A percentile compares a stretch with the other conserved stretches of the same genome.
Evolutionary conservation across 208 protist species (phyloP).

Genomic region (Hexamita inflata): DNA sequence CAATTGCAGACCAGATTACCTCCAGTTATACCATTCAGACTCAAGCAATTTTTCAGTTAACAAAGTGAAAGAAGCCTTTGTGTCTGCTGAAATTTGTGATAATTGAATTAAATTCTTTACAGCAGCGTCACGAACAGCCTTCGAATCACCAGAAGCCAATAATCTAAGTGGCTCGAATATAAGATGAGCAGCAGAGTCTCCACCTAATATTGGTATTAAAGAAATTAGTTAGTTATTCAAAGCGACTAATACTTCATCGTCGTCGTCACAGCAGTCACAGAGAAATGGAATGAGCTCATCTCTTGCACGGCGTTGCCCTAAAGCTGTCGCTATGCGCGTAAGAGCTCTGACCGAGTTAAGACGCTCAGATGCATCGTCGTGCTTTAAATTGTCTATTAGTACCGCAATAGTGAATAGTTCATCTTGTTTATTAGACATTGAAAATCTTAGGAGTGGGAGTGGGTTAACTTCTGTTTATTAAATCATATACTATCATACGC

Average conservation of each 20-base stretch:
- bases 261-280: slow-evolving; percentile 23
- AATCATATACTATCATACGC: too few relatives aligned
- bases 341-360: background rate
- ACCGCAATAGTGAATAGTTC: slow-evolving; percentile 10
- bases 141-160: slow-evolving; percentile 15
- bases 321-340: background rate
- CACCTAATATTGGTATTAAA: background rate
- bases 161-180: background rate
- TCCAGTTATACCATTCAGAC: slow-evolving; percentile 20
- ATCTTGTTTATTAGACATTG: too few relatives aligned
- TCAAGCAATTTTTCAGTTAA: background rate
- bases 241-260: background rate
- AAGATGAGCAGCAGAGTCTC: background rate
- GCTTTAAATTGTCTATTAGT: slow-evolving; percentile 20
- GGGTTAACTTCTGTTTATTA: too few relatives aligned
- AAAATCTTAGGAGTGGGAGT: too few relatives aligned
- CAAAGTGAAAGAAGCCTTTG: background rate
- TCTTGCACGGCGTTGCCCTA: background rate
- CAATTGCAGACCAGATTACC: background rate
- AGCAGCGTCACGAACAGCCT: slow-evolving; percentile 8
- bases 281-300: slow-evolving; percentile 23
- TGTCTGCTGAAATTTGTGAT: background rate
- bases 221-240: background rate
- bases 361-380: background rate
- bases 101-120: background rate